A percentile compares a stretch with the other conserved stretches of the same genome.
Conservation (phyloP, 75 land plant species). For the Adiantum capillusveneris region DNA sequence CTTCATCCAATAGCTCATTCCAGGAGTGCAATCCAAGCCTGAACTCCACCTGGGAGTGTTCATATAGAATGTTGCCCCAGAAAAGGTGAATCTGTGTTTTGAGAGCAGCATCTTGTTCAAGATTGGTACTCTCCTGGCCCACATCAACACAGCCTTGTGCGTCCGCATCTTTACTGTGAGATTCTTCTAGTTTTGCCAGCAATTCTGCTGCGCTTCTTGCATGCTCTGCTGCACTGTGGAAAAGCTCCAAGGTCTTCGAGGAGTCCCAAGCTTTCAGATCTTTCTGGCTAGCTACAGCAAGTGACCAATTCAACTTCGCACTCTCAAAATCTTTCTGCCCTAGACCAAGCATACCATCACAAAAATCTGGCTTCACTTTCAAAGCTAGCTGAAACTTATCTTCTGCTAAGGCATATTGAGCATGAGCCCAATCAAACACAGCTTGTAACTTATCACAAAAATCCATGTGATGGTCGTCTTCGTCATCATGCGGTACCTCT, state of each 20-base stretch:
- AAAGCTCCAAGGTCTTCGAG: conserved; percentile 53
- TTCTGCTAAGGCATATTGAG: conserved; percentile 52
- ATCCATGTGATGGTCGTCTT: conserved; percentile 39
- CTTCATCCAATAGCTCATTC: conserved; percentile 64
- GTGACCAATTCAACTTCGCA: conserved; percentile 75
- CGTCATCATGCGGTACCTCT: conserved; percentile 52
- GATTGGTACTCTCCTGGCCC: too few species aligned
- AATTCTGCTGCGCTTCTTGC: conserved; percentile 67
- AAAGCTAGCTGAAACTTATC: conserved; percentile 61
- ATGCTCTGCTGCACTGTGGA: conserved; percentile 65
- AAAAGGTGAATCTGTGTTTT: conserved; percentile 56
- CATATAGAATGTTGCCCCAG: conserved; percentile 71
- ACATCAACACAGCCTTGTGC: conserved; percentile 49
- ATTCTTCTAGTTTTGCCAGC: conserved; percentile 77
- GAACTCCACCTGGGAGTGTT: conserved; percentile 61
- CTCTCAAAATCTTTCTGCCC: conserved; percentile 84
- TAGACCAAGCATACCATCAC: conserved; percentile 66
- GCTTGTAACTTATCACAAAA: conserved; percentile 29
- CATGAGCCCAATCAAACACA: conserved; percentile 72
- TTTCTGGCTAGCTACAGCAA: conserved; percentile 54
- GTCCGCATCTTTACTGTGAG: conserved; percentile 24
- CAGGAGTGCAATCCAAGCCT: conserved; percentile 46
- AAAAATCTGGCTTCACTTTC: conserved; percentile 65
- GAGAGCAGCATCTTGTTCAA: conserved; percentile 28
- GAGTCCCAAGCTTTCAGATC: conserved; percentile 60